A percentile compares a stretch with the other conserved stretches of the same genome.
phyloP scores from a whole-genome alignment of 2,329 filamentous ascomycete genomes.

The Lecanoromycetidae sp. region DNA sequence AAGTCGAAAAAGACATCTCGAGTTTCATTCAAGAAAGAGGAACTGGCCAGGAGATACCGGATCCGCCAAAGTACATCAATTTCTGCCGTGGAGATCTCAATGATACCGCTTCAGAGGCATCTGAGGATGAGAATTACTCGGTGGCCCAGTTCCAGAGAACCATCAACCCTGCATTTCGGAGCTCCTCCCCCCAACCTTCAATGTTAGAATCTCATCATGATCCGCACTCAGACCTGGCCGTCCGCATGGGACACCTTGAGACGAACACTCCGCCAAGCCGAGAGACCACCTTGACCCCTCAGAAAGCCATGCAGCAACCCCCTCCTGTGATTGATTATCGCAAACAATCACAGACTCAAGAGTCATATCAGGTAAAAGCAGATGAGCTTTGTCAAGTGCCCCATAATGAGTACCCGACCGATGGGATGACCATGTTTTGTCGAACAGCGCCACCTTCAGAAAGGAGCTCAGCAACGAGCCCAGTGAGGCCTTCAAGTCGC shows the following conservation, averaged over 20 bases:
- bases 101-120: slow-evolving; percentile 69
- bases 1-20: slow-evolving; percentile 89
- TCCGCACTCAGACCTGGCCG: slow-evolving; percentile 59
- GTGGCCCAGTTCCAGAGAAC: slow-evolving; percentile 91
- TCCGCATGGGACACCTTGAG: slow-evolving; percentile 53
- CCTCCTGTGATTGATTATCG: slow-evolving; percentile 22
- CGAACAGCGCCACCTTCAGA: slow-evolving; percentile 61
- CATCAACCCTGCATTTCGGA: slow-evolving; percentile 90
- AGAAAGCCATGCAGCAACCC: slow-evolving; percentile 34
- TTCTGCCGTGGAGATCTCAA: slow-evolving; percentile 79
- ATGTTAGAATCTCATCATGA: slow-evolving; percentile 88
- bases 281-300: slow-evolving; percentile 42
- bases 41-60: slow-evolving; percentile 94
- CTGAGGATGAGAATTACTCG: slow-evolving; percentile 80
- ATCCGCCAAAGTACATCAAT: slow-evolving; percentile 96
- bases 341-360: slow-evolving; percentile 21
- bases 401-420: slow-evolving; percentile 85
- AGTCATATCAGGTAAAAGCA: slow-evolving; percentile 44
- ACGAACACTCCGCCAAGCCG: slow-evolving; percentile 34
- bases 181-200: slow-evolving; percentile 91
- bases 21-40: slow-evolving; percentile 78
- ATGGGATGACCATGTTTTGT: slow-evolving; percentile 97
- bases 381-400: slow-evolving; percentile 58
- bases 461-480: slow-evolving; percentile 54
- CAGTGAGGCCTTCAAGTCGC: slow-evolving; percentile 65